These are phyloP conservation scores for Capronia epimyces DNA, from an alignment of 2,329 filamentous ascomycete species.

Conservation along the genomic window DNA sequence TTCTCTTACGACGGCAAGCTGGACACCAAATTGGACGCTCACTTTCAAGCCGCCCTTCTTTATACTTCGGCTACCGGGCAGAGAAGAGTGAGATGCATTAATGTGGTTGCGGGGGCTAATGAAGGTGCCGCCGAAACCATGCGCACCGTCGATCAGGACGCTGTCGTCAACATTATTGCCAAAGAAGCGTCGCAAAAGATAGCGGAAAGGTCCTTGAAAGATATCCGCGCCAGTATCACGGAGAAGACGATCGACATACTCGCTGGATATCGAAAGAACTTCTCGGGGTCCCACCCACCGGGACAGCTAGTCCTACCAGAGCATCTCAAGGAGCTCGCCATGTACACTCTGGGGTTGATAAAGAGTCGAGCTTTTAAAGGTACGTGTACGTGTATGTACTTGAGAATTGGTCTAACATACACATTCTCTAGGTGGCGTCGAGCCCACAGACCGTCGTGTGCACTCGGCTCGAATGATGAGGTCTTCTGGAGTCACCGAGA, in stretches of 20 bases:
- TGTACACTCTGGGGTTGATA: conserved; percentile 86
- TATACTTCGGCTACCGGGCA: conserved; percentile 90
- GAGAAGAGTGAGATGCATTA: conserved; percentile 84
- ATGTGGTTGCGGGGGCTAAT: conserved; percentile 86
- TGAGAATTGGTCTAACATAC: neutral
- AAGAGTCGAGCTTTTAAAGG: conserved; percentile 90
- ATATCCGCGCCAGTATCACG: conserved; percentile 73
- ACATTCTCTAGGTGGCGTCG: conserved; percentile 61
- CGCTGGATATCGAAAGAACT: conserved; percentile 87
- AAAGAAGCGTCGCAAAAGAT: conserved; percentile 90
- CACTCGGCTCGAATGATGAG: conserved; percentile 89
- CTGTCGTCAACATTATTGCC: conserved; percentile 78
- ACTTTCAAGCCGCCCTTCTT: conserved; percentile 91
- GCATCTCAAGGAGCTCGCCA: conserved; percentile 89
- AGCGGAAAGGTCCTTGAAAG: conserved; percentile 69
- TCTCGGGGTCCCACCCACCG: conserved; percentile 77
- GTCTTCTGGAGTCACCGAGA: conserved; percentile 76
- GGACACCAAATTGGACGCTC: conserved; percentile 91
- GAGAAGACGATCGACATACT: conserved; percentile 93
- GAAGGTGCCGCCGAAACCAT: conserved; percentile 76
- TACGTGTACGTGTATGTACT: conserved; percentile 23
- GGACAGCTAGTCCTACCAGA: conserved; percentile 93
- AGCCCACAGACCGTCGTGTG: conserved; percentile 82
- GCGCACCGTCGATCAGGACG: conserved; percentile 94
- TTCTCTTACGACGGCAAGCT: conserved; percentile 97